These are phyloP conservation scores for Phlyctochytrium bullatum DNA, from an alignment of 192 early-diverging fungal species.

Conservation along the genomic window DNA sequence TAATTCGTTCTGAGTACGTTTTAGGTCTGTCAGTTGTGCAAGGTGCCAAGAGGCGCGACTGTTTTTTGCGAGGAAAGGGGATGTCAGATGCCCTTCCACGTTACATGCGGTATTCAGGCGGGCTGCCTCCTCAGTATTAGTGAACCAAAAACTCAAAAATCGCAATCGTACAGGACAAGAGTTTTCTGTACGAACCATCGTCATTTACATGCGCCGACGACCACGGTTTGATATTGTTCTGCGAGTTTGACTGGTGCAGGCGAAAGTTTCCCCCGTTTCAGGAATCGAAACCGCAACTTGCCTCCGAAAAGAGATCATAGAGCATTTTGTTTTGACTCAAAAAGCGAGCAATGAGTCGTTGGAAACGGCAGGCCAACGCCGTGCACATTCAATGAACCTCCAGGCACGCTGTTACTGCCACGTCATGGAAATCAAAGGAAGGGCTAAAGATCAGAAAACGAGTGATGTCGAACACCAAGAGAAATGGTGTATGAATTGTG, in stretches of 20 bases:
- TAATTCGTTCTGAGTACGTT: neutral
- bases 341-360: constrained; percentile 6
- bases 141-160: neutral
- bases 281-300: too few relatives aligned
- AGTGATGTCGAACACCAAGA: too few relatives aligned
- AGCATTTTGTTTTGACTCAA: constrained; percentile 14
- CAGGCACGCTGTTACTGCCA: constrained; percentile 22
- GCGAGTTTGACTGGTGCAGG: constrained; percentile 19
- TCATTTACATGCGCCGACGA: neutral
- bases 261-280: neutral
- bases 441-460: too few relatives aligned
- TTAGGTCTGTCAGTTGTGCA: constrained; percentile 34
- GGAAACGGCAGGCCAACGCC: constrained; percentile 15
- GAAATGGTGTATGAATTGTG: too few relatives aligned
- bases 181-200: too few relatives aligned
- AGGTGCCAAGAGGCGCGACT: constrained; percentile 25
- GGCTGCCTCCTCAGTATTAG: constrained; percentile 31
- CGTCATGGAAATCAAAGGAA: too few relatives aligned
- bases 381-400: constrained; percentile 23
- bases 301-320: neutral
- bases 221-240: neutral
- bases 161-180: too few relatives aligned
- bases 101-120: constrained; percentile 24
- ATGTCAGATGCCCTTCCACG: constrained; percentile 25
- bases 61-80: constrained; percentile 36